Evolutionary conservation across 768 basidiomycete species (phyloP), one percentile per base, ranked within the genome.

Genomic region (Tylopilus sp.): DNA sequence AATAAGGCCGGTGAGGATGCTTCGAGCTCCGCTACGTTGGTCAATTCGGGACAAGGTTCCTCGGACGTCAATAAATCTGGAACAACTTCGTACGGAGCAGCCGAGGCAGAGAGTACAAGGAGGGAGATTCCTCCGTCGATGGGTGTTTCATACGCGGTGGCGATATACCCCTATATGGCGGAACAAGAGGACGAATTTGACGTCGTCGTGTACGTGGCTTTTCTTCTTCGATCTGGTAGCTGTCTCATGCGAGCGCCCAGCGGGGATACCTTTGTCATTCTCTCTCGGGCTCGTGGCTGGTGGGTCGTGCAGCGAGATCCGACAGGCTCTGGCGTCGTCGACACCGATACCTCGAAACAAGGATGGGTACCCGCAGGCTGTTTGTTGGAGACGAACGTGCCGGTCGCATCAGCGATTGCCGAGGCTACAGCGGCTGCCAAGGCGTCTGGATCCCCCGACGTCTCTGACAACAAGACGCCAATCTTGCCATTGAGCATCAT

Each of bases 311-410:
- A 98, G 66, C 85, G 90, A 30, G 97, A 99, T 70, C 89, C 89
- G 28, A 84, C 83, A 31, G 94, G 94, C 6, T 80, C 85, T 4
- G 92, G 93, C 11, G 70, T 84, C 21, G 84, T 92, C 26, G 87
- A 86, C 63, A 76, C 84, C 16, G 91, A 93, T 56, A 77, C 84
- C 25, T 76, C 79, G 38, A 89, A 89, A 67, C 92, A 94, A 64
- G 93, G 94, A 50, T 98, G 96, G 96, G 95, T 99, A 3, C 96
- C 96, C 36, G 95, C 96, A 6, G 96, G 96, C 30, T 99, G 96
- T 68, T 77, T 99, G 14, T 81, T 98, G 33, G 96, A 99, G 71
- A 92, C 92, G 7, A 88, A 85, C 45, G 86, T 92, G 1, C 94
- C 97, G 4, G 92, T 96, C 4, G 88, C 92, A 12, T 84, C 85